Percentiles rank a stretch among this genome's conserved stretches.
These are phyloP conservation scores for Cercophora samala DNA, from an alignment of 495 filamentous ascomycete species.

Conservation along the genomic window DNA sequence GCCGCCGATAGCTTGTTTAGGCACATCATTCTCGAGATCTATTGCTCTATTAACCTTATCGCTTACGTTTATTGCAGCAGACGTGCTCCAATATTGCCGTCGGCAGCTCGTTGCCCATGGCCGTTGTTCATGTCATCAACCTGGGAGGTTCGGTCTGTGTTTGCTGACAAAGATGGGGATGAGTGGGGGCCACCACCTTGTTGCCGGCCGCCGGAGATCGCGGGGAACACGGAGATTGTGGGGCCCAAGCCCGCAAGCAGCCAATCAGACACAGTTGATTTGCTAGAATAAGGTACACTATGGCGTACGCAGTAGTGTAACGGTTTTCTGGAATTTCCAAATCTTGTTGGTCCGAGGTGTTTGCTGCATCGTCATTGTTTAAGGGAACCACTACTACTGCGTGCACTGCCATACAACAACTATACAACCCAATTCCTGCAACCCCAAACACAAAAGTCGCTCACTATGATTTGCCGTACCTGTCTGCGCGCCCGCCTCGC, in stretches of 20 bases:
- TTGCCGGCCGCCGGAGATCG: neutral
- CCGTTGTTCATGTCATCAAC: too few relatives aligned
- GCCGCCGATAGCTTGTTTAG: neutral
- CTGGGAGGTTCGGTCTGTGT: too few relatives aligned
- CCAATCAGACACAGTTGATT: neutral
- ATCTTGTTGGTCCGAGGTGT: too few relatives aligned
- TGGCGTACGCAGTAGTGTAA: too few relatives aligned
- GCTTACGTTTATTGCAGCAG: neutral
- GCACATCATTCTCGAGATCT: neutral
- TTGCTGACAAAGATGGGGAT: too few relatives aligned
- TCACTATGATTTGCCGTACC: conserved; percentile 28
- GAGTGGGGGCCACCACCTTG: neutral
- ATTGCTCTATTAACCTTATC: neutral
- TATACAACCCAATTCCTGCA: too few relatives aligned
- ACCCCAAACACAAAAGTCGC: too few relatives aligned
- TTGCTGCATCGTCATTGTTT: neutral
- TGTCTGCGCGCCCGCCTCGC: conserved; percentile 24
- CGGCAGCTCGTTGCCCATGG: neutral
- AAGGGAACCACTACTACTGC: conserved; percentile 1
- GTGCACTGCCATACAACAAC: neutral
- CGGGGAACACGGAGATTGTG: neutral
- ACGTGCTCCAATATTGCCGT: too few relatives aligned
- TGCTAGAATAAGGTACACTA: too few relatives aligned
- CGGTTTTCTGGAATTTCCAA: too few relatives aligned
- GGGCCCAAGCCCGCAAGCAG: neutral